These are phyloP conservation scores for Sphagnum tenellum DNA, from an alignment of 225 moss, liverwort and hornwort genomes.

Conservation along the genomic window DNA sequence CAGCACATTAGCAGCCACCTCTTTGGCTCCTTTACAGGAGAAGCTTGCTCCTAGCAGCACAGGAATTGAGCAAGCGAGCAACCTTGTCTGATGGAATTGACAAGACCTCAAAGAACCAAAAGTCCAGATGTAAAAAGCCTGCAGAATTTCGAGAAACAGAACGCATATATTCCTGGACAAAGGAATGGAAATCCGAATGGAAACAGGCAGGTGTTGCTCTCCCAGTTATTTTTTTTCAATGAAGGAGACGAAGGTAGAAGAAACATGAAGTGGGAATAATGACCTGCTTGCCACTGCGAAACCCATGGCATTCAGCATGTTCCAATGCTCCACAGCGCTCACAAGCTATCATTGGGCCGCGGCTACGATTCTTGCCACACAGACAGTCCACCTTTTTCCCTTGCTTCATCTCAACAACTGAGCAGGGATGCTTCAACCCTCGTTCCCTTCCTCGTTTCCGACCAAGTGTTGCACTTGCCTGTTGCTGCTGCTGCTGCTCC, in stretches of 20 bases:
- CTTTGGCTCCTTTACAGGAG: constrained; percentile 32
- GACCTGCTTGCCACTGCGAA: constrained; percentile 87
- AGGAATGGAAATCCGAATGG: not conserved
- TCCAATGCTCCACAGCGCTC: constrained; percentile 93
- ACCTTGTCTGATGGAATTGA: too few relatives aligned
- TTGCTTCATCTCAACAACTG: constrained; percentile 80
- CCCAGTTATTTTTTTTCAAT: too few relatives aligned
- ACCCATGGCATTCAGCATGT: constrained; percentile 98
- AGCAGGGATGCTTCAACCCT: constrained; percentile 75
- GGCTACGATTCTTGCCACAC: constrained; percentile 91
- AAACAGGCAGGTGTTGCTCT: too few relatives aligned
- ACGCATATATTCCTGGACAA: constrained; percentile 4
- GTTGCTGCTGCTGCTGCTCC: constrained; percentile 38
- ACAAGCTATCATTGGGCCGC: constrained; percentile 96
- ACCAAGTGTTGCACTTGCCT: constrained; percentile 1
- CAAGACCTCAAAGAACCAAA: too few relatives aligned
- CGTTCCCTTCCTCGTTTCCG: constrained; percentile 59
- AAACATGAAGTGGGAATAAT: constrained; percentile 38
- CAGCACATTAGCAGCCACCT: not conserved
- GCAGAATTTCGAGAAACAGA: constrained; percentile 26
- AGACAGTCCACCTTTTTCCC: constrained; percentile 93
- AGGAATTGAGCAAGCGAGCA: too few relatives aligned
- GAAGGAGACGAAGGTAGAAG: constrained; percentile 23
- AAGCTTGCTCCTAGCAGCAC: constrained; percentile 15
- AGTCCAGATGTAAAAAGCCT: constrained; percentile 4